Base-by-base conservation (phyloP, 202 grass and related monocot species). In the Setaria italica region DNA sequence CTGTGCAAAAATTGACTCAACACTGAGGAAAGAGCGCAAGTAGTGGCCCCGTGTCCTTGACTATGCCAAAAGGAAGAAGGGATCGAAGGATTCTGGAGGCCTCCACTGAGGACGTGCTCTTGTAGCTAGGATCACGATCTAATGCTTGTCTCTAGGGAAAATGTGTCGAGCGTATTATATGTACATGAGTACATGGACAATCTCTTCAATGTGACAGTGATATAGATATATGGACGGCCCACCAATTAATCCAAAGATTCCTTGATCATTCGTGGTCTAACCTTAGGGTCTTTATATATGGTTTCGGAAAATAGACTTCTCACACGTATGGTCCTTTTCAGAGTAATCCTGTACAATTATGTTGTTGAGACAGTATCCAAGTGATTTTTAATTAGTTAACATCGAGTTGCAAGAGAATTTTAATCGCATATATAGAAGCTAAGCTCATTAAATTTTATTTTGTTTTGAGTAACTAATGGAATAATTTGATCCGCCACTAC, bases 1-100 rank as follows among this genome's bases (percentile, higher is more conserved):
- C 62, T 53, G 62, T 80, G 78, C 47, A 9, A 15, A 59, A 59
- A 59, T 43, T 59, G 54, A 77, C 74, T 54, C 11, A 10, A 67
- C 50, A 41, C 17, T 7, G 3, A 20, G 50, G 72, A 55, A 74
- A 55, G 11, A 51, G 4, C 10, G 6, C 11, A 42, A 80, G 5
- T 49, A 80, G 5, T 49, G 29, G 25, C 11, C 9, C 14, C 77
- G 21, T 80, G 29, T 15, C 56, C 20, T 43, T 33, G 45, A 21
- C 29, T 1, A n/a, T 21, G 11, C 33, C 77, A 35, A 39, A 67
- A 67, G 20, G 11, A 67, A 51, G 11, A 67, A 51, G 43, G 59
- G 2, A 2, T 62, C 6, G 25, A 78, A 11, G 41, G 25, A 49
- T 15, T 2, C 15, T 29, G 49, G 12, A 13, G 37, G 0, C n/a